Conservation (phyloP, 148 eudicot genomes). For the Nepenthes gracilis region DNA sequence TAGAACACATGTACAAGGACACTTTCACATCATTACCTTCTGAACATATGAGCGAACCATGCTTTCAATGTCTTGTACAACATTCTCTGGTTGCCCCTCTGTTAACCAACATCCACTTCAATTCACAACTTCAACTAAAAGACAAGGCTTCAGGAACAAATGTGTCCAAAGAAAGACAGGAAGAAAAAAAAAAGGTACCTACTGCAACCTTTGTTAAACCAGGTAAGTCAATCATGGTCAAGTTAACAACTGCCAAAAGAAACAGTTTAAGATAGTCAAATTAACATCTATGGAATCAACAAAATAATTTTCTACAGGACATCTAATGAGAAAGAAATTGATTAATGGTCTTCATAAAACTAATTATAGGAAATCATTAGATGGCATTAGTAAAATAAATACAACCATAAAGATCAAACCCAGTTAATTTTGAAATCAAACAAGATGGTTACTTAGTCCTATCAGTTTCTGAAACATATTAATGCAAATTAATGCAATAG, state of each 20-base stretch:
- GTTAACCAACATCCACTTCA: constrained; percentile 5
- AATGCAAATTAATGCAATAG: too few relatives aligned
- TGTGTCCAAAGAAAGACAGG: neutral
- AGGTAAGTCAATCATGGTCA: constrained; percentile 62
- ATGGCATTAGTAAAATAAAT: too few relatives aligned
- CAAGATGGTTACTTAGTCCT: too few relatives aligned
- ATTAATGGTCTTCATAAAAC: too few relatives aligned
- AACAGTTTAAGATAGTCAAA: neutral
- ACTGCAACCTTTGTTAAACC: constrained; percentile 66
- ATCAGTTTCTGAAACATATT: too few relatives aligned
- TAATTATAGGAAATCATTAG: too few relatives aligned
- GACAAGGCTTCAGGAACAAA: neutral
- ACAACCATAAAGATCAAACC: too few relatives aligned
- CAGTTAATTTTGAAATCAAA: too few relatives aligned
- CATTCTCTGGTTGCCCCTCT: constrained; percentile 82
- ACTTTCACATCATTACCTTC: constrained; percentile 35
- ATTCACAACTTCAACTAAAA: neutral
- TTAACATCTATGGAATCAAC: neutral
- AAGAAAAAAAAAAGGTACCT: constrained; percentile 24
- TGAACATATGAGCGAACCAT: constrained; percentile 67
- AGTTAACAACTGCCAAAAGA: constrained; percentile 45
- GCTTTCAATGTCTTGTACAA: constrained; percentile 65
- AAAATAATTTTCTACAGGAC: too few relatives aligned
- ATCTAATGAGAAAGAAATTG: too few relatives aligned
- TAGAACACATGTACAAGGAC: neutral